phyloP scores from a whole-genome alignment of 2,329 filamentous ascomycete species.

The Claviceps sorghi region DNA sequence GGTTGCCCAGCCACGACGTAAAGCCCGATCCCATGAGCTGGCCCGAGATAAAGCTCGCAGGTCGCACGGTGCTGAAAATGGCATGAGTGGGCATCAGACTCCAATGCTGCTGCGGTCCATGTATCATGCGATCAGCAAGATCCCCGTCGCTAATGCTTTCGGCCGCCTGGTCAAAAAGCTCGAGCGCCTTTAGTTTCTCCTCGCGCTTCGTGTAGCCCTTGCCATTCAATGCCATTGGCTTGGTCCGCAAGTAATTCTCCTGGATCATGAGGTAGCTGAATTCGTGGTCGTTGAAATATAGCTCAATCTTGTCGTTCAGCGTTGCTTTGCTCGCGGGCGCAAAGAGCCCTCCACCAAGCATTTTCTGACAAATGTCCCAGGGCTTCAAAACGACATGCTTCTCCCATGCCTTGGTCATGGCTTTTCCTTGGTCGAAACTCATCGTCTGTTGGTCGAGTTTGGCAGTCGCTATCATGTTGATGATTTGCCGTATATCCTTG shows the following conservation, averaged over 20 bases:
- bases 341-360: constrained; percentile 79
- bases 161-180: constrained; percentile 74
- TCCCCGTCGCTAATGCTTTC: constrained; percentile 97
- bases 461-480: constrained; percentile 94
- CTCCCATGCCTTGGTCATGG: constrained; percentile 96
- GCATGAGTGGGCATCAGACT: constrained; percentile 94
- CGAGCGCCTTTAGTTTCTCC: constrained; percentile 65
- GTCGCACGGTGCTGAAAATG: constrained; percentile 85
- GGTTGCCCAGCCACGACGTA: constrained; percentile 87
- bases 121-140: constrained; percentile 93
- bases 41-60: constrained; percentile 75
- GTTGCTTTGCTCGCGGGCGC: constrained; percentile 68
- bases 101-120: constrained; percentile 96
- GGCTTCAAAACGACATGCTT: constrained; percentile 94
- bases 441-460: constrained; percentile 74
- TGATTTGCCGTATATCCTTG: constrained; percentile 91
- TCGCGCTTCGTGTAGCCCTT: constrained; percentile 47
- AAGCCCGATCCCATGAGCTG: constrained; percentile 63
- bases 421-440: constrained; percentile 72
- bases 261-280: constrained; percentile 97
- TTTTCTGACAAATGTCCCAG: constrained; percentile 94
- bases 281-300: constrained; percentile 99
- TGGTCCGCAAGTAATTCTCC: constrained; percentile 86
- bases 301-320: constrained; percentile 92
- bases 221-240: constrained; percentile 49